These are phyloP conservation scores for Penicillium simplicissimum DNA, from an alignment of 495 filamentous ascomycete genomes.

Conservation along the genomic window DNA sequence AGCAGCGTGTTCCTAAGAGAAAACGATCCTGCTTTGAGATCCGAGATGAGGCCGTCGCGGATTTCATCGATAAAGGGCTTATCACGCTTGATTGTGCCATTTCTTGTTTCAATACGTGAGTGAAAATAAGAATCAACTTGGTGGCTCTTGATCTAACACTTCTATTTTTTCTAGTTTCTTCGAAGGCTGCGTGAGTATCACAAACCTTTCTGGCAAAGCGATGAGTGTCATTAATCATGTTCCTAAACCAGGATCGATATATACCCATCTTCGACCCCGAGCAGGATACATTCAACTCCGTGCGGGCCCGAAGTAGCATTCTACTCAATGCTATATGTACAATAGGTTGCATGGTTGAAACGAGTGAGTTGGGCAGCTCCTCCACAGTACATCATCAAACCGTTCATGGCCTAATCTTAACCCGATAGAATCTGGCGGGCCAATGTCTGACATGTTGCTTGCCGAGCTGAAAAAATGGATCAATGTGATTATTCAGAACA, in stretches of 20 bases:
- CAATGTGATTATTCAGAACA: constrained; percentile 46
- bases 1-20: constrained; percentile 20
- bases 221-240: background rate
- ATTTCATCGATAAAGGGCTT: constrained; percentile 40
- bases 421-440: constrained; percentile 30
- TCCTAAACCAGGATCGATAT: constrained; percentile 38
- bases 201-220: background rate
- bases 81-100: constrained; percentile 37
- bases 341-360: constrained; percentile 47
- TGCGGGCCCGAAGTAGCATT: constrained; percentile 44
- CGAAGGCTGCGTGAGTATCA: constrained; percentile 41
- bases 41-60: constrained; percentile 34
- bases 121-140: background rate
- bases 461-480: constrained; percentile 47
- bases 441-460: constrained; percentile 40
- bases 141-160: background rate
- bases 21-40: constrained; percentile 41
- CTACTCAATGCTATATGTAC: constrained; percentile 51
- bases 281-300: constrained; percentile 43
- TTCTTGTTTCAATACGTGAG: constrained; percentile 39
- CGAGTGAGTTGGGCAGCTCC: constrained; percentile 23
- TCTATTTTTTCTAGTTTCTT: constrained; percentile 36
- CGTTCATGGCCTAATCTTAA: background rate
- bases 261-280: constrained; percentile 48
- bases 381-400: background rate